A percentile compares a stretch with the other conserved stretches of the same genome.
phyloP scores from a whole-genome alignment of 768 basidiomycete genomes.

The Rhodotorula kratochvilovae region DNA sequence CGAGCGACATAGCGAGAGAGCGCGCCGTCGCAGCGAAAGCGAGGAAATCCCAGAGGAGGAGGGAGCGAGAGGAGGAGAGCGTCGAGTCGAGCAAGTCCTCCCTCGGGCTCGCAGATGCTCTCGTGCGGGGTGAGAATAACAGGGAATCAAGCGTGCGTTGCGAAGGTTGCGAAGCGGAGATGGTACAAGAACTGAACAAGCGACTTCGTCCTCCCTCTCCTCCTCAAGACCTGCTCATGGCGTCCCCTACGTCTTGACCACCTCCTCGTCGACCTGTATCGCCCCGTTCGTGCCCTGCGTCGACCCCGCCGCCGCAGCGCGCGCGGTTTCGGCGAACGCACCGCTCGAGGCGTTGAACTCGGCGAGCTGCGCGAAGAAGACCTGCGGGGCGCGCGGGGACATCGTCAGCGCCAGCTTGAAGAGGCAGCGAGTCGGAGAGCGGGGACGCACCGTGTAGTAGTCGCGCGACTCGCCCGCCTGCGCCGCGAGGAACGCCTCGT shows the following conservation, averaged over 20 bases:
- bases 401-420: not conserved
- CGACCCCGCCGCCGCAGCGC: not conserved
- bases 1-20: not conserved
- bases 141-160: not conserved
- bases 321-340: not conserved
- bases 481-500: constrained; percentile 2
- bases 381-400: not conserved
- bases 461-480: constrained; percentile 11
- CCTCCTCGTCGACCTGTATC: not conserved
- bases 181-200: not conserved
- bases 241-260: not conserved
- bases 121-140: too few relatives aligned
- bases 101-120: too few relatives aligned
- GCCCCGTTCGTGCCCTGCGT: not conserved
- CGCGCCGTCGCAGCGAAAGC: too few relatives aligned
- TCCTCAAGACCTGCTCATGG: too few relatives aligned
- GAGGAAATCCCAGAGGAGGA: too few relatives aligned
- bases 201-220: not conserved
- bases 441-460: constrained; percentile 6
- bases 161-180: too few relatives aligned
- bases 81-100: too few relatives aligned
- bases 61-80: too few relatives aligned
- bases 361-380: constrained; percentile 10
- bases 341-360: not conserved
- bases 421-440: not conserved